Evolutionary conservation across 352 stramenopile genomes (phyloP), one percentile per base, ranked within the genome.

Genomic region (Pythium aristosporum): DNA sequence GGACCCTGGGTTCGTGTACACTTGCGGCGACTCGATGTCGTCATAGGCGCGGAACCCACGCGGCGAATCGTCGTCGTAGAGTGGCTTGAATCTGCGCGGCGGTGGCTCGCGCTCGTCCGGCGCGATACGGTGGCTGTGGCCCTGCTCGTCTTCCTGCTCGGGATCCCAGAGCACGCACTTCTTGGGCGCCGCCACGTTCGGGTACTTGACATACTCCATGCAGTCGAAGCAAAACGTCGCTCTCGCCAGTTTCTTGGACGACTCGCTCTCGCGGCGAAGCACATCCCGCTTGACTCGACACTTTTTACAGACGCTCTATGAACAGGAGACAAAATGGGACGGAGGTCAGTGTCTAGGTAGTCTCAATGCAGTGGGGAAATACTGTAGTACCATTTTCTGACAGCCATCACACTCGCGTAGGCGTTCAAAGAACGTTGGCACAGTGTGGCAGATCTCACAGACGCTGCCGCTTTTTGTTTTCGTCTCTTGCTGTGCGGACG

Each of bases 261-360:
- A 50, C 11, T 49, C 21, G 32, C 28, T 18, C 21, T 71, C 57
- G 8, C 53, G 57, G 13, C 53, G n/a, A 34, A 66, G 51, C 18
- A 63, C 42, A 23, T 66, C 42, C 3, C 48, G 52, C 21, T 56
- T 57, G 9, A 52, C 36, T 1, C 57, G 57, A 37, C 65, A 71
- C 12, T 48, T 52, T 21, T 67, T 66, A 34, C 65, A 71, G 37
- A 71, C 65, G 25, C 46, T 67, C 57, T 71, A 13, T 20, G 21
- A 21, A 51, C 3, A 13, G 20, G 3, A 54, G 12, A 23, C 36
- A 42, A 20, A 42, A 12, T 16, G 16, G 39, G 39, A 46, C 12
- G 18, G 12, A n/a, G 16, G 6, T 39, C 34, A 47, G 30, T 28
- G 32, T 49, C 32, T 5, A 43, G 11, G 32, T 32, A 9, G 9